These are phyloP conservation scores for Excoecaria cochinchinensis DNA, from an alignment of 345 rosid species.

Conservation along the genomic window DNA sequence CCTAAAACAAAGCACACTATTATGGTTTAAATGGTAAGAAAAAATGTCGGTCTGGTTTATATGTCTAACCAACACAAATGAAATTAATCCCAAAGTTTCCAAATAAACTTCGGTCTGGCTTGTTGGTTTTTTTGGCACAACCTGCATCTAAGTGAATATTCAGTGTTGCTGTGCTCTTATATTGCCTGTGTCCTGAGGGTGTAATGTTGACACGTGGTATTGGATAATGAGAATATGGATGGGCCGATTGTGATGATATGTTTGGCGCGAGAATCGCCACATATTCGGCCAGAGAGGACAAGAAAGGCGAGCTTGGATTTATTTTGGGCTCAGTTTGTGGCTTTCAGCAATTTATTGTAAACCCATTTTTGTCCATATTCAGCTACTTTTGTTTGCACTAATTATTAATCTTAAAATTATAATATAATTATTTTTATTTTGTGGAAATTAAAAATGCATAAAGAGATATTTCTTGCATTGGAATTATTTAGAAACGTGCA, in stretches of 20 bases:
- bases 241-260: neutral
- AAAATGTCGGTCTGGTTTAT: too few species aligned
- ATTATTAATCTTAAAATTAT: neutral
- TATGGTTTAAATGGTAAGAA: too few species aligned
- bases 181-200: neutral
- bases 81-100: too few species aligned
- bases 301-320: neutral
- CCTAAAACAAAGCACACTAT: too few species aligned
- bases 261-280: constrained; percentile 9
- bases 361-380: constrained; percentile 3
- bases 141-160: neutral
- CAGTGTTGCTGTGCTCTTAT: neutral
- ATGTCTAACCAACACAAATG: too few species aligned
- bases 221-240: neutral
- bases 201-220: constrained; percentile 7
- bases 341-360: neutral
- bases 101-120: too few species aligned
- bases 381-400: neutral
- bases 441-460: too few species aligned
- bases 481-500: too few species aligned
- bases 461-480: too few species aligned
- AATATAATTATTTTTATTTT: too few species aligned
- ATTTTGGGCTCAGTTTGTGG: neutral
- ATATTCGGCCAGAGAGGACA: neutral
- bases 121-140: too few species aligned